Evolutionary conservation across 495 filamentous ascomycete species (phyloP).

Genomic region (Xylaria scruposa): DNA sequence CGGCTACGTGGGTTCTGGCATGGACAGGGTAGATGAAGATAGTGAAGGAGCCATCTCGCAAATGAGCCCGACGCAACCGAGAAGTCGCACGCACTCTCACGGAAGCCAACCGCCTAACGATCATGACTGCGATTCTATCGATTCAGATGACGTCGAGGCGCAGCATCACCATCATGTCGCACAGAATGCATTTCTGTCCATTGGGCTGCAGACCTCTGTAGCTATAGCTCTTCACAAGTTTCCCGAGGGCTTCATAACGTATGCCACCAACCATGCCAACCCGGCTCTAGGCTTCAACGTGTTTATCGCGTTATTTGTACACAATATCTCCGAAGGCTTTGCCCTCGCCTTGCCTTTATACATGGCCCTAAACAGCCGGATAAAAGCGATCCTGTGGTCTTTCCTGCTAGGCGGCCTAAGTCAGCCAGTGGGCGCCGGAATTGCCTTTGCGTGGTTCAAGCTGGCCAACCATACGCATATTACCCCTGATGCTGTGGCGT

Average conservation of each 20-base stretch:
- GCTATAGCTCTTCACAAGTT: constrained; percentile 97
- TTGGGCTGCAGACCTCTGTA: constrained; percentile 89
- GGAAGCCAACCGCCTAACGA: constrained; percentile 35
- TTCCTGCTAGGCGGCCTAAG: constrained; percentile 82
- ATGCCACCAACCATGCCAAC: constrained; percentile 95
- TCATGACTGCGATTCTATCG: constrained; percentile 40
- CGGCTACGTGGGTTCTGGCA: constrained; percentile 27
- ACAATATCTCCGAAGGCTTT: constrained; percentile 98
- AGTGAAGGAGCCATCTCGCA: constrained; percentile 29
- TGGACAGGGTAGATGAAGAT: constrained; percentile 39
- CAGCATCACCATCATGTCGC: constrained; percentile 97
- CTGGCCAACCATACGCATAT: constrained; percentile 58
- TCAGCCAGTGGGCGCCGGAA: constrained; percentile 83
- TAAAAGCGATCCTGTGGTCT: constrained; percentile 83
- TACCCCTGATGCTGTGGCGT: constrained; percentile 70
- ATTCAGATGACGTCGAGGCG: constrained; percentile 47
- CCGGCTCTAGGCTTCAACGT: constrained; percentile 85
- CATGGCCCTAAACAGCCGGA: constrained; percentile 77
- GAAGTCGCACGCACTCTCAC: constrained; percentile 41
- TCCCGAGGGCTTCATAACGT: constrained; percentile 98
- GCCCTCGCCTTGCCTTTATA: constrained; percentile 91
- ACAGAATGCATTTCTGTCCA: constrained; percentile 88
- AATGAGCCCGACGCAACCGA: constrained; percentile 36
- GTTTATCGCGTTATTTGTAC: constrained; percentile 94
- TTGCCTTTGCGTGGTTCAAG: constrained; percentile 86